A percentile compares a stretch with the other conserved stretches of the same genome.
phyloP scores from a whole-genome alignment of 2,329 filamentous ascomycete species.

The Fusarium vanettenii region DNA sequence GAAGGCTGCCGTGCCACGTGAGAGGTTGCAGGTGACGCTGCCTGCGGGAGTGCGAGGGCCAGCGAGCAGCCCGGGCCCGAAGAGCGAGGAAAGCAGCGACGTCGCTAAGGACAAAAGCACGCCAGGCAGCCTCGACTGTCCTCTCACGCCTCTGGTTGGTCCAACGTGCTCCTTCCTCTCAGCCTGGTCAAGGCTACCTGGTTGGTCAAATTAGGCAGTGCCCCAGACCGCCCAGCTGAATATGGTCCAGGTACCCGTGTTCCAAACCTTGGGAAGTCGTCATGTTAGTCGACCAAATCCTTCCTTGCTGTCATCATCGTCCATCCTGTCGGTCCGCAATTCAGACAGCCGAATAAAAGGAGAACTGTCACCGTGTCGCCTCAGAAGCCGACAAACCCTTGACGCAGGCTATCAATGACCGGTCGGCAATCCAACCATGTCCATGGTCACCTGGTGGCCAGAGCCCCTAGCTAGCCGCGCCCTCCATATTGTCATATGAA shows the following conservation, averaged over 20 bases:
- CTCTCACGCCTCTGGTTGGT: constrained; percentile 5
- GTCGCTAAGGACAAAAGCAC: constrained; percentile 7
- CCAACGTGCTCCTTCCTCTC: not conserved
- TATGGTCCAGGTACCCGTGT: constrained; percentile 3
- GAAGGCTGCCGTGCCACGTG: constrained; percentile 27
- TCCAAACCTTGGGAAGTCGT: constrained; percentile 5
- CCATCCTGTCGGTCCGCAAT: not conserved
- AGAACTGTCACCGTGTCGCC: not conserved
- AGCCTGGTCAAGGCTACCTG: not conserved
- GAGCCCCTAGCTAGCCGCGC: constrained; percentile 11
- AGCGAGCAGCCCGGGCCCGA: not conserved
- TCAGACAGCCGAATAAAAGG: not conserved
- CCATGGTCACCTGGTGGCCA: constrained; percentile 8
- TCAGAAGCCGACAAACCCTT: constrained; percentile 7
- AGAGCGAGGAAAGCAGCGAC: not conserved
- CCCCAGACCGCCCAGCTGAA: constrained; percentile 6
- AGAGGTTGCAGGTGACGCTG: constrained; percentile 32
- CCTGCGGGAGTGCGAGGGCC: not conserved
- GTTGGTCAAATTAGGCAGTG: constrained; percentile 14
- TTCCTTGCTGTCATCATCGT: not conserved
- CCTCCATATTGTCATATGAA: constrained; percentile 11
- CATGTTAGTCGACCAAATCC: constrained; percentile 7
- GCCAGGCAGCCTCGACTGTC: constrained; percentile 2
- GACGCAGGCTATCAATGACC: constrained; percentile 3
- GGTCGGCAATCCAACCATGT: constrained; percentile 1